Conservation (phyloP, 106 monocot species). For the Allium fistulosum region DNA sequence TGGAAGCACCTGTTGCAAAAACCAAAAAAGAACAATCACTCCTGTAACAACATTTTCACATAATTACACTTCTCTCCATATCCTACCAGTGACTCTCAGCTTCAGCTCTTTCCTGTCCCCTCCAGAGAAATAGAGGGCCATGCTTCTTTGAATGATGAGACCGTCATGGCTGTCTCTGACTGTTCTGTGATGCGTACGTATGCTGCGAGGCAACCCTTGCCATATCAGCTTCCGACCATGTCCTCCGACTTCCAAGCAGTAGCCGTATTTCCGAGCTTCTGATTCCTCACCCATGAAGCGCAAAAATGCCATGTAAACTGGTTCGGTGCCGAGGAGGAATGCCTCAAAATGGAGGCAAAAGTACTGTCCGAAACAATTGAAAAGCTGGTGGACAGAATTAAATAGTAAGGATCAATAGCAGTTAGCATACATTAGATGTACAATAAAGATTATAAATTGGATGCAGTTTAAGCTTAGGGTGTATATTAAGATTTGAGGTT, state of each 20-base stretch:
- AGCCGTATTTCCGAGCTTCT: constrained; percentile 29
- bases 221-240: constrained; percentile 26
- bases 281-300: constrained; percentile 41
- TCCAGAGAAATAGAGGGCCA: constrained; percentile 38
- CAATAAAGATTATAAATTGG: constrained; percentile 25
- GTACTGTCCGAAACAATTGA: constrained; percentile 34
- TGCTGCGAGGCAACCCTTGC: constrained; percentile 42
- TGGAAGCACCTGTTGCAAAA: too few relatives aligned
- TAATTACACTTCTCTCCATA: constrained; percentile 28
- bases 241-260: constrained; percentile 40
- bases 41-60: background rate
- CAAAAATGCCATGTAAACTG: constrained; percentile 42
- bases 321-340: constrained; percentile 20
- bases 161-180: constrained; percentile 39
- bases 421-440: background rate
- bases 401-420: constrained; percentile 4
- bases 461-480: constrained; percentile 30
- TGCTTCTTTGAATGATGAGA: constrained; percentile 27
- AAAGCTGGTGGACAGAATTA: constrained; percentile 21
- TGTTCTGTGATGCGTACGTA: constrained; percentile 25
- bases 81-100: constrained; percentile 31
- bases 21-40: too few relatives aligned
- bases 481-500: constrained; percentile 15
- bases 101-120: constrained; percentile 29
- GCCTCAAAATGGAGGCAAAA: constrained; percentile 49